Percentiles rank a stretch among this genome's conserved stretches.
These are phyloP conservation scores for Eimeria falciformis DNA, from an alignment of 169 alveolate species.

Conservation along the genomic window DNA sequence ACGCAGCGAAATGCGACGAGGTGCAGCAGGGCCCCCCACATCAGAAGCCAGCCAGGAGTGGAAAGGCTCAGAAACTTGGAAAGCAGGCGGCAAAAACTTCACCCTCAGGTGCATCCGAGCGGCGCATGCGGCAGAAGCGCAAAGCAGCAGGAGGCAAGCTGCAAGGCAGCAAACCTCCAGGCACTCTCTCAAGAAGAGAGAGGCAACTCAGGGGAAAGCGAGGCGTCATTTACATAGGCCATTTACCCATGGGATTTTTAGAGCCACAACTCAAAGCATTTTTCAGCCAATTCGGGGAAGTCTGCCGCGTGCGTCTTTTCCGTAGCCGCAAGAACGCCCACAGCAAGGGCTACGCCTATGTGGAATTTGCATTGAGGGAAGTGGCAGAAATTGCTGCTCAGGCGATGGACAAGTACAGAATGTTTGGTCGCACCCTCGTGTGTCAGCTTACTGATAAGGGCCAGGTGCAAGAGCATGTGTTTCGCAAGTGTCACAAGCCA, in stretches of 20 bases:
- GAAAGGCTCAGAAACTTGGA: not conserved
- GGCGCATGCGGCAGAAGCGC: not conserved
- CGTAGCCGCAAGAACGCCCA: constrained; percentile 52
- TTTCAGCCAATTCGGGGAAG: constrained; percentile 57
- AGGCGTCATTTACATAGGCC: constrained; percentile 91
- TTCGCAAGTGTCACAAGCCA: not conserved
- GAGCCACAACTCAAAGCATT: constrained; percentile 44
- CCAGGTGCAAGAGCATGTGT: not conserved
- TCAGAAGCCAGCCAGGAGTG: not conserved
- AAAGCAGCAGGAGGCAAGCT: not conserved
- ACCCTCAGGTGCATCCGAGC: not conserved
- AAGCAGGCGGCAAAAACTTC: not conserved
- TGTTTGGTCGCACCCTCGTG: constrained; percentile 83
- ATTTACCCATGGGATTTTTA: constrained; percentile 91
- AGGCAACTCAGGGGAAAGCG: not conserved
- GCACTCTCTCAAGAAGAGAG: not conserved
- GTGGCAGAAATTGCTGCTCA: constrained; percentile 91
- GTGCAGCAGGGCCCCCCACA: not conserved
- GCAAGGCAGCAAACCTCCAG: not conserved
- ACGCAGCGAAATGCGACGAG: too few relatives aligned
- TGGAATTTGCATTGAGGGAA: constrained; percentile 88
- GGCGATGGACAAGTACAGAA: constrained; percentile 89
- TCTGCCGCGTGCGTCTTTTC: constrained; percentile 7
- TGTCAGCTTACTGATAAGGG: constrained; percentile 24
- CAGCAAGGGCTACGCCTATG: constrained; percentile 61